Percentiles rank a stretch among this genome's conserved stretches.
phyloP scores from a whole-genome alignment of 2,329 filamentous ascomycete genomes.

The Aspergillus sp. region DNA sequence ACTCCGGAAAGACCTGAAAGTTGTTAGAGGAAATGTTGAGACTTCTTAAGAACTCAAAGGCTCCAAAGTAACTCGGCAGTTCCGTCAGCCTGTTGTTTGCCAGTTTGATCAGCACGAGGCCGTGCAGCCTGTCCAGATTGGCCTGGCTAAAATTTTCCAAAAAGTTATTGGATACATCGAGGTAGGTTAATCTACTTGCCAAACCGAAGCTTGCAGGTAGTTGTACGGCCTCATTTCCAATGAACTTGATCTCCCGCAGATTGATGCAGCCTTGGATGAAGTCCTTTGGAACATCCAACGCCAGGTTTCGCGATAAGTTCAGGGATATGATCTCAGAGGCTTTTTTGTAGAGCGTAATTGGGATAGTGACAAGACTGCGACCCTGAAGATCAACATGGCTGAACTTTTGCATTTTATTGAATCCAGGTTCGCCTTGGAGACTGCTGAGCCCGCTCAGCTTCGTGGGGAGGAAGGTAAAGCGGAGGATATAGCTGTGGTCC shows the following conservation, averaged over 20 bases:
- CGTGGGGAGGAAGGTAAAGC: slow-evolving; percentile 89
- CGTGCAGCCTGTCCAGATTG: slow-evolving; percentile 70
- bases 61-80: slow-evolving; percentile 77
- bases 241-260: slow-evolving; percentile 91
- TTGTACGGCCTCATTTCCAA: slow-evolving; percentile 86
- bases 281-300: slow-evolving; percentile 88
- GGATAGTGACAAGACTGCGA: slow-evolving; percentile 88
- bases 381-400: slow-evolving; percentile 91
- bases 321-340: slow-evolving; percentile 90
- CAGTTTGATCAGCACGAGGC: slow-evolving; percentile 78
- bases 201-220: slow-evolving; percentile 80
- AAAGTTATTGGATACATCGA: slow-evolving; percentile 94
- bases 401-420: slow-evolving; percentile 82
- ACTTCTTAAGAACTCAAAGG: slow-evolving; percentile 74
- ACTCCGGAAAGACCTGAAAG: slow-evolving; percentile 77
- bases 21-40: slow-evolving; percentile 94
- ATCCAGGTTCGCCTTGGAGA: slow-evolving; percentile 72
- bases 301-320: slow-evolving; percentile 89
- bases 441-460: slow-evolving; percentile 77
- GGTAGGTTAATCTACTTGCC: slow-evolving; percentile 75
- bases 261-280: slow-evolving; percentile 93
- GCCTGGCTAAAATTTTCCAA: slow-evolving; percentile 84
- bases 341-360: slow-evolving; percentile 88
- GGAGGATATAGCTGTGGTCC: slow-evolving; percentile 94
- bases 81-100: slow-evolving; percentile 85